A percentile compares a stretch with the other conserved stretches of the same genome.
Conservation (phyloP, 371 early-diverging fungal species). For the Aphelidium insulamus region DNA sequence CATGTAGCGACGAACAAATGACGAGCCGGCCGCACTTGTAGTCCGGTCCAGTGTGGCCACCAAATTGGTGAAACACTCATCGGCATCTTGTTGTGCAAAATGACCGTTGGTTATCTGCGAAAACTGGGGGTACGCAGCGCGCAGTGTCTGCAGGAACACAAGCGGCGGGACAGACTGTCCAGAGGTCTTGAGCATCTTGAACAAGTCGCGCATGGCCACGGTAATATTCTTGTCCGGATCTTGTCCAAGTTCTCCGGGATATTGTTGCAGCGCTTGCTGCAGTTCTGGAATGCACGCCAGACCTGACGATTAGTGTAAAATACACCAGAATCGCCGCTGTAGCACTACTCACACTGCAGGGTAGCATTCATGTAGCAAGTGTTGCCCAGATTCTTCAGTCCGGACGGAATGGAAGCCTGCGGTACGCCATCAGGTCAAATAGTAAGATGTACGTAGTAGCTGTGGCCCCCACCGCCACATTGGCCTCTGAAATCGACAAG, state of each 20-base stretch:
- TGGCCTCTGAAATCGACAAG: slow-evolving; percentile 70
- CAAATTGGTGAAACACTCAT: slow-evolving; percentile 74
- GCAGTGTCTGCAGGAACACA: slow-evolving; percentile 55
- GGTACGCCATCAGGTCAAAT: too few species aligned
- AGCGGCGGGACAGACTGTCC: slow-evolving; percentile 54
- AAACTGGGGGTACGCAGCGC: slow-evolving; percentile 66
- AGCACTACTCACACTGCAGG: too few species aligned
- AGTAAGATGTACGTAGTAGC: too few species aligned
- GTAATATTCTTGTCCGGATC: slow-evolving; percentile 22
- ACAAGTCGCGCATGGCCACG: slow-evolving; percentile 44
- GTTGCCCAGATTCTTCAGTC: slow-evolving; percentile 83
- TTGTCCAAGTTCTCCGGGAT: neutral
- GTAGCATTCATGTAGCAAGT: slow-evolving; percentile 98
- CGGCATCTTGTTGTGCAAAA: slow-evolving; percentile 89
- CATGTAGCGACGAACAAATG: slow-evolving; percentile 65
- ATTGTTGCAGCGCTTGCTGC: slow-evolving; percentile 28
- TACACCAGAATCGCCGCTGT: too few species aligned
- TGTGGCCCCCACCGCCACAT: too few species aligned
- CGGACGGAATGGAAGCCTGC: slow-evolving; percentile 81
- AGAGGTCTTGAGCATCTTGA: slow-evolving; percentile 35
- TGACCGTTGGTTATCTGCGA: slow-evolving; percentile 46
- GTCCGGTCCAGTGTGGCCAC: neutral
- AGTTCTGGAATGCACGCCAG: slow-evolving; percentile 74
- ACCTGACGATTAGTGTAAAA: too few species aligned
- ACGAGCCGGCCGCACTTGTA: neutral